phyloP scores from a whole-genome alignment of 2,329 filamentous ascomycete species.

The Leptoxyphium fumago region DNA sequence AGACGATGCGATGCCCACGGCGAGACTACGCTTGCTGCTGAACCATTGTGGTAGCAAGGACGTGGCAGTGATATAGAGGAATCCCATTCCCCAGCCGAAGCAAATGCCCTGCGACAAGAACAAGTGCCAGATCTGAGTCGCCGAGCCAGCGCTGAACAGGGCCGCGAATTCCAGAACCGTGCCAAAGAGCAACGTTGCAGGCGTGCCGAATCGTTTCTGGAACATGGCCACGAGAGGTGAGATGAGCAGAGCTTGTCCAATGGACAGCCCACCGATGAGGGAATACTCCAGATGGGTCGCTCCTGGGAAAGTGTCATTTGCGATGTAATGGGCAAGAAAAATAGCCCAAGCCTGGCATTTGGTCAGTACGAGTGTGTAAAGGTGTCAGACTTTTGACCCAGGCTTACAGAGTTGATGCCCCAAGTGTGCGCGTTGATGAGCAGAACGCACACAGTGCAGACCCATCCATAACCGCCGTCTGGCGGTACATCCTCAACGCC shows the following conservation, averaged over 20 bases:
- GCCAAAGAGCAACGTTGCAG: constrained; percentile 47
- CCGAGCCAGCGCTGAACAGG: constrained; percentile 55
- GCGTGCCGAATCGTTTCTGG: constrained; percentile 46
- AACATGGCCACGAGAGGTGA: constrained; percentile 50
- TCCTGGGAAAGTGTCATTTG: constrained; percentile 42
- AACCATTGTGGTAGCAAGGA: constrained; percentile 60
- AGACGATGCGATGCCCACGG: constrained; percentile 49
- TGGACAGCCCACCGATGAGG: constrained; percentile 57
- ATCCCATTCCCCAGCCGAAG: constrained; percentile 61
- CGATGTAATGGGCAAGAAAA: constrained; percentile 59
- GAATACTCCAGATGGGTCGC: constrained; percentile 52
- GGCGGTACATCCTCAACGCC: constrained; percentile 29
- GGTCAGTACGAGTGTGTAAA: constrained; percentile 31
- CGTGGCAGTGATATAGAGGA: constrained; percentile 54
- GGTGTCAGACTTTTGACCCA: no score
- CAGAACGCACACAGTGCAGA: constrained; percentile 29
- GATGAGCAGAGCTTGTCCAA: constrained; percentile 47
- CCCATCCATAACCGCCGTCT: constrained; percentile 45
- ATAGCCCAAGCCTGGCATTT: constrained; percentile 37
- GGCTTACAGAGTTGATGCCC: constrained; percentile 27
- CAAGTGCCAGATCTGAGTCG: constrained; percentile 55
- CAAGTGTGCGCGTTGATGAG: constrained; percentile 31
- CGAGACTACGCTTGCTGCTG: constrained; percentile 48
- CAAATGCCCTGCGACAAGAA: constrained; percentile 57
- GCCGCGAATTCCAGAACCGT: constrained; percentile 46